These are phyloP conservation scores for Claviceps paspali DNA, from an alignment of 2,329 filamentous ascomycete genomes.

Conservation along the genomic window DNA sequence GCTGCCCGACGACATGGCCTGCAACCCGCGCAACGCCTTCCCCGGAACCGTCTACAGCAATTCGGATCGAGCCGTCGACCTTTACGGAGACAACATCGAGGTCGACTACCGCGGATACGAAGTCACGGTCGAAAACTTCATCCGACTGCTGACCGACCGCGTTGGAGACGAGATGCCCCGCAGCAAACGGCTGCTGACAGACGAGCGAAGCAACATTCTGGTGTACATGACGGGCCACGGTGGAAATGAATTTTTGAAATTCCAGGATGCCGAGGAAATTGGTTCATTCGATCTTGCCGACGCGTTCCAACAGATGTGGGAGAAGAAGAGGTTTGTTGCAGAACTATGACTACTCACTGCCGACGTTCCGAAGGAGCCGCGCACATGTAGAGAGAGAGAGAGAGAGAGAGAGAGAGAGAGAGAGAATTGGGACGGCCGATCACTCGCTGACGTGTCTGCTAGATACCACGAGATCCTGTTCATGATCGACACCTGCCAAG, in stretches of 20 bases:
- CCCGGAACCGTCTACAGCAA: slow-evolving; percentile 98
- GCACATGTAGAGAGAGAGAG: too few relatives aligned
- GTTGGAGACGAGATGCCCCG: slow-evolving; percentile 89
- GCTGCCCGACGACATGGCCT: slow-evolving; percentile 99
- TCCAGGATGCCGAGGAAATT: slow-evolving; percentile 96
- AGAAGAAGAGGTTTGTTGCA: slow-evolving; percentile 65
- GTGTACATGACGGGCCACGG: slow-evolving; percentile 99
- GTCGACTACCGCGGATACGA: slow-evolving; percentile 97
- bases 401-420: too few relatives aligned
- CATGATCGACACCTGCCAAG: slow-evolving; percentile 99
- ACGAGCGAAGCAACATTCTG: slow-evolving; percentile 89
- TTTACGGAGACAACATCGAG: slow-evolving; percentile 98
- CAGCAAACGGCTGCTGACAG: slow-evolving; percentile 84
- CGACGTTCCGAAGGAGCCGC: too few relatives aligned
- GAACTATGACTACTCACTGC: too few relatives aligned
- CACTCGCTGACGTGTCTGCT: too few relatives aligned
- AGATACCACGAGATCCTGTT: slow-evolving; percentile 95
- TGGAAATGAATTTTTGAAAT: slow-evolving; percentile 95
- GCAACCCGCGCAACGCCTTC: slow-evolving; percentile 96
- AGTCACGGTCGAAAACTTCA: slow-evolving; percentile 98
- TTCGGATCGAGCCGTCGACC: slow-evolving; percentile 82
- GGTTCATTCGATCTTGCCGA: slow-evolving; percentile 91
- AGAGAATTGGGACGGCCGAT: too few relatives aligned
- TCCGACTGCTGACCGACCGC: slow-evolving; percentile 82
- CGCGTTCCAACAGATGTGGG: slow-evolving; percentile 99